A percentile compares a stretch with the other conserved stretches of the same genome.
phyloP scores from a whole-genome alignment of 2,329 filamentous ascomycete genomes.

The Aspergillus ochraceoroseus region DNA sequence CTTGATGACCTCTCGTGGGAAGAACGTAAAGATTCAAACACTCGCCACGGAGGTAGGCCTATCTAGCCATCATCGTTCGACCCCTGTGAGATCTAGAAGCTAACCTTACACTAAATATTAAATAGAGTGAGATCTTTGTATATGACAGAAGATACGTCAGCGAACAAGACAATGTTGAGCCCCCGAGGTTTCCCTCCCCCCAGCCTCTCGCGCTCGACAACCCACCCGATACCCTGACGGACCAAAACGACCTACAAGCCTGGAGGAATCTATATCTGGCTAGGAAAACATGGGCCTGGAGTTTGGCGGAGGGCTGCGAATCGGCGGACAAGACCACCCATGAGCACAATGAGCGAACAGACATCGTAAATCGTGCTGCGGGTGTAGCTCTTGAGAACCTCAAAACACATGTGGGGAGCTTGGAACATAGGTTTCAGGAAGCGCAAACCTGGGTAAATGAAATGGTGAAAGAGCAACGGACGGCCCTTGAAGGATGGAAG shows the following conservation, averaged over 20 bases:
- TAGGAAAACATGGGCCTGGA: constrained; percentile 72
- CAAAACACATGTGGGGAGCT: constrained; percentile 45
- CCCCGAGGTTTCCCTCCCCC: constrained; percentile 51
- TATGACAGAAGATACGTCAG: constrained; percentile 75
- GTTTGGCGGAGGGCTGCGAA: constrained; percentile 64
- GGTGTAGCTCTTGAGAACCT: constrained; percentile 78
- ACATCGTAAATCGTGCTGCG: constrained; percentile 66
- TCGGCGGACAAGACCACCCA: constrained; percentile 59
- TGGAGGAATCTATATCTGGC: constrained; percentile 85
- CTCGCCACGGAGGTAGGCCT: constrained; percentile 68
- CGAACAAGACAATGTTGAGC: constrained; percentile 45
- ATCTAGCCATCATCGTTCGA: not conserved
- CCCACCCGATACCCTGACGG: constrained; percentile 73
- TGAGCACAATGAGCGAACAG: constrained; percentile 46
- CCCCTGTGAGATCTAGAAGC: not conserved
- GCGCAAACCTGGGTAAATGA: constrained; percentile 46
- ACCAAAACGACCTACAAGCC: constrained; percentile 73
- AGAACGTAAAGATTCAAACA: constrained; percentile 74
- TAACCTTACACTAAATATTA: not conserved
- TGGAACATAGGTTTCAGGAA: constrained; percentile 45
- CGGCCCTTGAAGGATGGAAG: constrained; percentile 44
- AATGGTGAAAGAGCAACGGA: constrained; percentile 42
- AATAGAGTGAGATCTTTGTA: constrained; percentile 79
- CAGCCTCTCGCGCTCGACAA: constrained; percentile 56
- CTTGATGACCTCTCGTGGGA: constrained; percentile 76